Base-by-base conservation (phyloP, 2,329 filamentous ascomycete genomes). In the Cladophialophora exuberans region DNA sequence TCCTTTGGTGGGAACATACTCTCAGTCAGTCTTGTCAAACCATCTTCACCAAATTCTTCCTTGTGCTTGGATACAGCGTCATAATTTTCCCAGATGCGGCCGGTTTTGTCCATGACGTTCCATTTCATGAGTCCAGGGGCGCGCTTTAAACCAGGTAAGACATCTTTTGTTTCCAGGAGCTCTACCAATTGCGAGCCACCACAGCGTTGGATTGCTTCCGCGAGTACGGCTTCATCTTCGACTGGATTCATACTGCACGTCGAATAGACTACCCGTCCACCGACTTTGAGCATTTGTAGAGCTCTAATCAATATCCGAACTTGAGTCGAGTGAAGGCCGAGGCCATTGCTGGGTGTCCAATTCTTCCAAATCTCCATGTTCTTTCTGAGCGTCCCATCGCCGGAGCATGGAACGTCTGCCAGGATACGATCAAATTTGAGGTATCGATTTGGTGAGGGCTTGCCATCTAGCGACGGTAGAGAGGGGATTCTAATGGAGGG, bases 161-260 rank as follows among this genome's bases (percentile, higher is more conserved):
- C 80, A 62, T 89, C 81, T 67, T 85, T 88, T 73, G 88, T 94
- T 71, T 97, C 90, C 52, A 97, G 72, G 39, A 99, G 86, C 62
- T 88, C 83, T 45, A 99, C 88, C 68, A 92, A 94, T 11, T 82
- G 79, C 3, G 83, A 74, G 2, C 94, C 94, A 59, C 94, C 94
- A 67, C 92, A 97, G 53, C 92, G 83, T 65, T 91, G 88, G 64
- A 99, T 92, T 9, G 94, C 94, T 22, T 88, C 87, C 1, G 89
- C 85, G 57, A 99, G 79, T 13, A 97, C 91, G 5, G 94, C 87
- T 74, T 99, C 94, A 67, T 99, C 96, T 77, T 99, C 94, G 23
- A 97, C 85, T 0, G 94, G 94, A 74, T 99, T 99, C 89, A 99
- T 90, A 72, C 91, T 97, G 80, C 94, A 99, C 17, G 94, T 99